Evolutionary conservation across 2,329 filamentous ascomycete species (phyloP), one percentile per base, ranked within the genome.

Genomic region (Dactylonectria estremocensis): DNA sequence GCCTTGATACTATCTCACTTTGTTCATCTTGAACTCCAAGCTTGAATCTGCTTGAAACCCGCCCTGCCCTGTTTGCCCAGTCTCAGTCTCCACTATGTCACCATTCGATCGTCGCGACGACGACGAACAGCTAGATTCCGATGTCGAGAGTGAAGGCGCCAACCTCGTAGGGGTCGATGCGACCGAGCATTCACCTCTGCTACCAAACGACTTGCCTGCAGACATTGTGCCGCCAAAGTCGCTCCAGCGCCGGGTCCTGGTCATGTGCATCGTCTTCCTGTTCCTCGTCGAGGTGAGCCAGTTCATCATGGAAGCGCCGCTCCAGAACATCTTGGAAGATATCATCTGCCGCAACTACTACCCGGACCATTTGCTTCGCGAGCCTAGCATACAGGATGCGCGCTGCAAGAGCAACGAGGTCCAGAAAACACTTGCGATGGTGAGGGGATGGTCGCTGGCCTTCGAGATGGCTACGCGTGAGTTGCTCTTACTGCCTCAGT

Each of bases 291-390:
- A 84, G 55, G 77, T 85, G 13, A 83, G 82, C 66, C 73, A 81
- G 11, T 79, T 72, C 63, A 74, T 78, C 61, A 80, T 76, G 69
- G 80, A 61, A 20, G 80, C 86, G 3, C 85, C 88, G 0, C 74
- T 78, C 50, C 85, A 83, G 56, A 83, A 85, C 60, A 82, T 89
- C 57, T 82, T 86, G 69, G 88, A 90, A 74, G 81, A 83, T 58
- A 83, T 89, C 52, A 83, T 88, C 50, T 90, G 88, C 75, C 83
- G 84, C 24, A 73, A 80, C 16, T 81, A 84, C 67, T 86, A 84
- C 69, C 83, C 85, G 5, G 78, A 82, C 2, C 77, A 82, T 50
- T 72, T 80, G 24, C 75, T 82, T 0, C 70, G 70, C 35, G 71
- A 69, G 52, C 59, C 67, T 50, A 73, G 58, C 3, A 67, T 77